Base-by-base conservation (phyloP, 805 yeast species). In the Monosporozyma aquatica region DNA sequence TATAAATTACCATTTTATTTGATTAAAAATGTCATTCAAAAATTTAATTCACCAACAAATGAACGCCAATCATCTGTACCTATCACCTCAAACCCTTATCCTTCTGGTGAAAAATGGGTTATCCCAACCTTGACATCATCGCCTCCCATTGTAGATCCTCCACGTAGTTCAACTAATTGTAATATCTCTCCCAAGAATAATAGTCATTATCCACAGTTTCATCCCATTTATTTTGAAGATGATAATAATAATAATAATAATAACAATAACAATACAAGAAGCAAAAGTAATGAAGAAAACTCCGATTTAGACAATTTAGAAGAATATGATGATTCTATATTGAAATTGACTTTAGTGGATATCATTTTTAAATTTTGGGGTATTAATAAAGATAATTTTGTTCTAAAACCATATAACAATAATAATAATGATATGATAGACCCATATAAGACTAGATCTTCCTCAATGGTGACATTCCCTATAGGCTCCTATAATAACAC, bases 321-420 rank as follows among this genome's bases (percentile, higher is more conserved):
- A 18, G n/a, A 17, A 18, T 10, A 20, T 18, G 23, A 20, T 5
- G 39, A 37, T 38, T 68, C 76, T 0, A 70, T 82, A 0, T 59
- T 82, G 21, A 65, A 82, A 42, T 66, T 71, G 17, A 85, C 90
- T 0, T 59, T 87, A 1, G 72, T 80, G 5, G 95, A 84, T 50
- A 80, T 78, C 21, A 72, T 87, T 33, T 80, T 87, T 55, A 70
- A 70, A 40, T 64, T 76, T 25, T 64, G 87, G 26, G 95, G 95
- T 0, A 69, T 87, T 9, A 72, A 70, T 32, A 63, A 63, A 44
- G 67, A 65, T 17, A 61, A 59, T 33, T 53, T 68, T 47, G 40
- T 43, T 4, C 32, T 51, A 15, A 47, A 51, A 14, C 23, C 49
- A 13, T 10, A 20, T 14, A 28, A 26, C 6, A 15, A 13, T 26